Base-by-base conservation (phyloP, 169 alveolate species). In the Plasmodium malariae region DNA sequence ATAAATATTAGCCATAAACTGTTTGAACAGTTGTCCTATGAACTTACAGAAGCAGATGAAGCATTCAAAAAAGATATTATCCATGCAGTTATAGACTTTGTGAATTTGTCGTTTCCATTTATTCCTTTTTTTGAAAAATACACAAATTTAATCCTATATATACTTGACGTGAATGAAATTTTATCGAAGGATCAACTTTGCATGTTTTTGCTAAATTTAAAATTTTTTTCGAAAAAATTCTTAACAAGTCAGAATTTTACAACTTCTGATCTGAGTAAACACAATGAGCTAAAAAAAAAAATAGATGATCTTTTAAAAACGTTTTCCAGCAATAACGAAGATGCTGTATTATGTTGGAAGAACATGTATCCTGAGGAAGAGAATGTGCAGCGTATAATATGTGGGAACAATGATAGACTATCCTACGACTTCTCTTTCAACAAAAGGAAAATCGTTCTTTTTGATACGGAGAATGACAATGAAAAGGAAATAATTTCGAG, bases 401-500 rank as follows among this genome's bases (percentile, higher is more conserved):
- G 4, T 51, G 21, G 5, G 62, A 51, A 26, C 19, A 2, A n/a
- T 6, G 14, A 51, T 3, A 30, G 28, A 62, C 17, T 45, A 28
- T n/a, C 57, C 17, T 68, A 80, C 5, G 90, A 80, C 40, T 80
- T 80, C 48, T 65, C 51, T 69, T 80, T 80, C 32, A 69, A 80
- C 37, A 80, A 69, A 26, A 80, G 49, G 43, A 67, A 51, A 24
- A 7, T 80, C 32, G 62, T 67, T 28, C 59, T 80, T 40, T 59
- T 63, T 26, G 90, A 80, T 43, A 80, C 90, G 17, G 90, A 80
- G n/a, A 71, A 80, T 30, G 80, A 80, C 34, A 40, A 80, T 30
- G 90, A 80, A 43, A n/a, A 49, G 51, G 90, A 80, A 26, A 67
- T 80, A 3, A 51, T 67, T 24, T 80, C 83, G 12, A 67, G 43